Percentiles rank a stretch among this genome's conserved stretches.
These are phyloP conservation scores for Madurella mycetomatis DNA, from an alignment of 2,329 filamentous ascomycete species.

Conservation along the genomic window DNA sequence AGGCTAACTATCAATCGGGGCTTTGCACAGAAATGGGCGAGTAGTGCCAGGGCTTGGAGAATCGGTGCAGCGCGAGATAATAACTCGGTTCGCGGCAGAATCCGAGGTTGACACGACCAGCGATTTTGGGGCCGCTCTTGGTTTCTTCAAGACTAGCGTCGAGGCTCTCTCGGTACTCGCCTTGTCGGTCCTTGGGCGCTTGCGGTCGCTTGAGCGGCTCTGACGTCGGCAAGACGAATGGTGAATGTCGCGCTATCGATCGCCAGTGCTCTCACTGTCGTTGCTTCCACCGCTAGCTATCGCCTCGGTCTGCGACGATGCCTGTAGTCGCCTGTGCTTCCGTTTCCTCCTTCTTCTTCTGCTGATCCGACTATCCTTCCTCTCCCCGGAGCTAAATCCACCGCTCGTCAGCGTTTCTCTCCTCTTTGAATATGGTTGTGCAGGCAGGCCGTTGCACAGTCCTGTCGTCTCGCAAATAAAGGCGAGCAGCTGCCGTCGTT, in stretches of 20 bases:
- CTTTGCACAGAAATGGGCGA: neutral
- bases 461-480: neutral
- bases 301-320: neutral
- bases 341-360: neutral
- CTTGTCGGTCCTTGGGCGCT: constrained; percentile 6
- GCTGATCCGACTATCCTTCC: neutral
- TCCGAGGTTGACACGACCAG: neutral
- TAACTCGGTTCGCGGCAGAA: neutral
- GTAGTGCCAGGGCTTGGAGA: neutral
- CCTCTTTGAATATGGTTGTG: constrained; percentile 1
- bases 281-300: neutral
- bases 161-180: neutral
- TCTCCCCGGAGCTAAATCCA: neutral
- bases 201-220: constrained; percentile 3
- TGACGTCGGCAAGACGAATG: neutral
- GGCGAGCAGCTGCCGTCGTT: neutral
- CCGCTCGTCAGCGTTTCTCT: neutral
- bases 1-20: constrained; percentile 11
- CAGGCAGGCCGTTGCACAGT: constrained; percentile 3
- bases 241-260: neutral
- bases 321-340: neutral
- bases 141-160: neutral
- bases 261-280: neutral
- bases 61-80: neutral
- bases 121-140: neutral